These are phyloP conservation scores for Acrodontium crateriforme DNA, from an alignment of 2,329 filamentous ascomycete species.

Conservation along the genomic window DNA sequence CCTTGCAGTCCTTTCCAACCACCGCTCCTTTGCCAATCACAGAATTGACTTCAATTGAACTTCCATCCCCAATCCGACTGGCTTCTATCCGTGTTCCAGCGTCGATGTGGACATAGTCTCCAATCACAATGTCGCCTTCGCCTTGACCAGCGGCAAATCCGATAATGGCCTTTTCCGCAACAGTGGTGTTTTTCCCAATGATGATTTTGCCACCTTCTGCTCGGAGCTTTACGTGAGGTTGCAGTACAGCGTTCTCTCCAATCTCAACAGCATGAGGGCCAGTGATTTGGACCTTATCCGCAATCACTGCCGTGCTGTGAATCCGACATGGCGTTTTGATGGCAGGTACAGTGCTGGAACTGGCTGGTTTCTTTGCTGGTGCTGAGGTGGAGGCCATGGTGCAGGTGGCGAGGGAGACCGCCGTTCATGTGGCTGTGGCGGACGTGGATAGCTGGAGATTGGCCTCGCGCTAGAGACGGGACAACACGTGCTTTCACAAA, in stretches of 20 bases:
- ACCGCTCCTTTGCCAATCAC: constrained; percentile 24
- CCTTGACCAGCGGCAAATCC: constrained; percentile 11
- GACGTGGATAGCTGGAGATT: no score
- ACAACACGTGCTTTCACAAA: no score
- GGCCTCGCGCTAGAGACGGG: no score
- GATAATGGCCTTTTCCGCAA: constrained; percentile 51
- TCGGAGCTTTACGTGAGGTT: constrained; percentile 54
- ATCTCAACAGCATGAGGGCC: constrained; percentile 70
- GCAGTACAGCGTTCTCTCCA: constrained; percentile 65
- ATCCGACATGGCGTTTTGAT: constrained; percentile 29
- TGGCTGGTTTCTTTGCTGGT: no score
- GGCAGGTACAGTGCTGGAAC: no score
- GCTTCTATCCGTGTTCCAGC: constrained; percentile 28
- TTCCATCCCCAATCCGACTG: constrained; percentile 16
- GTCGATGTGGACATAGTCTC: constrained; percentile 31
- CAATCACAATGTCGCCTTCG: constrained; percentile 22
- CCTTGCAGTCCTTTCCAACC: constrained; percentile 35
- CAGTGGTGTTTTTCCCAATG: constrained; percentile 46
- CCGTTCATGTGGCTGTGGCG: no score
- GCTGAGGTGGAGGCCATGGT: no score
- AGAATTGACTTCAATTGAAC: constrained; percentile 17
- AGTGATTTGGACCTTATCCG: constrained; percentile 35
- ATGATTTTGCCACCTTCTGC: constrained; percentile 29
- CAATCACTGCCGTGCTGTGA: constrained; percentile 34
- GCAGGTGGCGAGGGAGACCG: no score